A percentile compares a stretch with the other conserved stretches of the same genome.
Conservation (phyloP, 768 basidiomycete genomes). For the Psilocybe tampanensis region DNA sequence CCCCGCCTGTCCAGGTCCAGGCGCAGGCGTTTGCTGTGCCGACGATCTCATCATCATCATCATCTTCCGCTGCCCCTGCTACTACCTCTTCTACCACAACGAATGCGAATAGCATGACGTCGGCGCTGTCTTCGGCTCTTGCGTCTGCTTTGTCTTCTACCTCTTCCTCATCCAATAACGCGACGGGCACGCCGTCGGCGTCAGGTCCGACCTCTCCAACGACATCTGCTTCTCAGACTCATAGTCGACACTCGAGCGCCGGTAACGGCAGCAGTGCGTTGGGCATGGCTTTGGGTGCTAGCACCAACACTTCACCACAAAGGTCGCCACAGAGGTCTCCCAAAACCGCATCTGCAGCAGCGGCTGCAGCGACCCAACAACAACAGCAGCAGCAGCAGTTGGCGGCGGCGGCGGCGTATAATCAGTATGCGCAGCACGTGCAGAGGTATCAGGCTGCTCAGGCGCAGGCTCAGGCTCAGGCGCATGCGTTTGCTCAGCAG, state of each 20-base stretch:
- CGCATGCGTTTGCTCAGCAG: no score
- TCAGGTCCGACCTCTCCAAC: no score
- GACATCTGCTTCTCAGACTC: no score
- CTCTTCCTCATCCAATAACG: no score
- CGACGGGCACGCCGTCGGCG: no score
- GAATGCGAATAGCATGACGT: not conserved
- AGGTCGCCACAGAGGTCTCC: no score
- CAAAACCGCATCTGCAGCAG: no score
- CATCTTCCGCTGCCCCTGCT: not conserved
- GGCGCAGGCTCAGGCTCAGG: no score
- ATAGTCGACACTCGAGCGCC: no score
- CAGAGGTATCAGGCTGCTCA: slow-evolving; percentile 26
- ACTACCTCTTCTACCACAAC: not conserved
- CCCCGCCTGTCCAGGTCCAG: slow-evolving; percentile 19
- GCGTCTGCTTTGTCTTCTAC: not conserved
- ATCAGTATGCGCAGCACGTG: slow-evolving; percentile 22
- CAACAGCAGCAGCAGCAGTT: slow-evolving; percentile 29
- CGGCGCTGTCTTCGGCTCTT: slow-evolving; percentile 1
- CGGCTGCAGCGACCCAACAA: not conserved
- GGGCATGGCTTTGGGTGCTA: no score
- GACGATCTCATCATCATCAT: not conserved
- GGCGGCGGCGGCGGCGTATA: slow-evolving; percentile 13
- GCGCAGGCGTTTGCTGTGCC: slow-evolving; percentile 18
- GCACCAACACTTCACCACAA: no score
- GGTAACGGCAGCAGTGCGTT: no score